Evolutionary conservation across 306 rosid species (phyloP), one percentile per base, ranked within the genome.

Genomic region (Malus sylvestris): DNA sequence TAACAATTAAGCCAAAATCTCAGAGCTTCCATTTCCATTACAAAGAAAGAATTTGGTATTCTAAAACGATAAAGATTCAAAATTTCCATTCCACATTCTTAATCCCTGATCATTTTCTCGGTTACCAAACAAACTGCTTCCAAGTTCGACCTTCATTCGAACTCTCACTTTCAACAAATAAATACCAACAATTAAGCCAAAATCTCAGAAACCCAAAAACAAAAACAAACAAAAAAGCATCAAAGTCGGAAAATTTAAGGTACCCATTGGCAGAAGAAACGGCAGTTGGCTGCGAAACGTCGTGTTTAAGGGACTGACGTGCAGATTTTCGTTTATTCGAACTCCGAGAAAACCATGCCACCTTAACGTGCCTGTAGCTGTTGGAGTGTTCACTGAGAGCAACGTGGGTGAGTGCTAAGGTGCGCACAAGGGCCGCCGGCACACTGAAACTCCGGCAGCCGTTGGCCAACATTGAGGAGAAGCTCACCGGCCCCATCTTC

Each of bases 231-330:
- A 42, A 23, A 53, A 77, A 79, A 51, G 61, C 73, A 1, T 1
- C 14, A 22, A 75, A 61, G n/a, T 23, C 40, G 72, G 72, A 46
- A 72, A 72, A 15, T 58, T 59, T 7, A 19, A 20, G 38, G 35
- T 18, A 89, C 97, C 93, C 73, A 63, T 73, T 62, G 27, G 76
- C 78, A 81, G 93, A 77, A 78, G 86, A 57, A 68, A 84, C 27
- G 4, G 82, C 14, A 40, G 73, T 44, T 30, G 81, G 68, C 58
- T 78, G 76, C 46, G 83, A 55, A 80, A 71, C 71, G 68, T 81
- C 85, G 60, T 68, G 62, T 42, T 30, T 80, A 22, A 91, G 76
- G 65, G 85, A 83, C 75, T 65, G 89, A 44, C 75, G 76, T 55
- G 82, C 65, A 51, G 86, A 74, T 68, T 25, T 83, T 46, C 74